Conservation (phyloP, 495 filamentous ascomycete genomes). For the Xylaria longipes region DNA sequence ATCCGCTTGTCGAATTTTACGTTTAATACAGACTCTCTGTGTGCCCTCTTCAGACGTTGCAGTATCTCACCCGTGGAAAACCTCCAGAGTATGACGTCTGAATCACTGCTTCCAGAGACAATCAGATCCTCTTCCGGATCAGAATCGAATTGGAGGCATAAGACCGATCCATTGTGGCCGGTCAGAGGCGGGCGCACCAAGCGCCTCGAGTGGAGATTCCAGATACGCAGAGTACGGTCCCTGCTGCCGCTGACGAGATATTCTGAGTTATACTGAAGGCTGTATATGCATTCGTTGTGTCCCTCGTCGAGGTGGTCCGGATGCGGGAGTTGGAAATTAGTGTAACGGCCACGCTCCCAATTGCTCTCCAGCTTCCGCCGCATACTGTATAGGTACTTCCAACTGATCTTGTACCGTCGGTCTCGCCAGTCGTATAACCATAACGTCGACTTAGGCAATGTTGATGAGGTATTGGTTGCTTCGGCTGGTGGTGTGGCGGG, state of each 20-base stretch:
- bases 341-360: slow-evolving; percentile 82
- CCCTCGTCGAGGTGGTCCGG: slow-evolving; percentile 80
- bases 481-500: slow-evolving; percentile 38
- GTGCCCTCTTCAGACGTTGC: slow-evolving; percentile 74
- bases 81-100: slow-evolving; percentile 85
- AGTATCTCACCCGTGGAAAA: slow-evolving; percentile 88
- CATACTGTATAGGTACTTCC: slow-evolving; percentile 90
- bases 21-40: slow-evolving; percentile 92
- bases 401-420: slow-evolving; percentile 67
- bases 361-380: slow-evolving; percentile 85
- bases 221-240: slow-evolving; percentile 86
- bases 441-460: slow-evolving; percentile 44
- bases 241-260: slow-evolving; percentile 94
- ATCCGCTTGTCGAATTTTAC: slow-evolving; percentile 90
- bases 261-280: slow-evolving; percentile 82
- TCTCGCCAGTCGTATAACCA: slow-evolving; percentile 52
- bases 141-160: slow-evolving; percentile 97
- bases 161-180: slow-evolving; percentile 84
- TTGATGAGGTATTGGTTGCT: slow-evolving; percentile 26
- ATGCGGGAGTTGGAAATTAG: slow-evolving; percentile 89
- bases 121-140: slow-evolving; percentile 87
- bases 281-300: slow-evolving; percentile 93
- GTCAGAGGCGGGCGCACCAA: slow-evolving; percentile 71
- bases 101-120: slow-evolving; percentile 92
- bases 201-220: slow-evolving; percentile 84